phyloP scores from a whole-genome alignment of 2,329 filamentous ascomycete species.

The Arachnopeziza araneosa region DNA sequence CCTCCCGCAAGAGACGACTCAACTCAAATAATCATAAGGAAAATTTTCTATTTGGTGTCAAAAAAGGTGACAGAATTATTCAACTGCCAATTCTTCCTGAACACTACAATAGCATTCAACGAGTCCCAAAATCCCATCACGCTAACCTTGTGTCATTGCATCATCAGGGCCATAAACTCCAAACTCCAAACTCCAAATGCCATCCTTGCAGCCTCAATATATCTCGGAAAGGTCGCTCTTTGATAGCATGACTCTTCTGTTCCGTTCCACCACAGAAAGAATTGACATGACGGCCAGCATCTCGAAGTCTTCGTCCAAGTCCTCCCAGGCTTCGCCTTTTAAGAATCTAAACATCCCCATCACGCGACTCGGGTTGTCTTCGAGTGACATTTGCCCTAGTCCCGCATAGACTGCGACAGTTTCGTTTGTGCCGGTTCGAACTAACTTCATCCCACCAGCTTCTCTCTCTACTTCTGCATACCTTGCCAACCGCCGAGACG shows the following conservation, averaged over 20 bases:
- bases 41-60: not conserved
- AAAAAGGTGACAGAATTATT: not conserved
- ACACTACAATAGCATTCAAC: not conserved
- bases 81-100: not conserved
- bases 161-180: not conserved
- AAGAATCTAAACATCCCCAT: constrained; percentile 22
- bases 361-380: constrained; percentile 12
- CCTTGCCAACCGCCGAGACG: constrained; percentile 11
- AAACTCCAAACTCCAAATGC: not conserved
- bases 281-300: constrained; percentile 23
- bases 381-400: constrained; percentile 10
- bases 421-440: constrained; percentile 21
- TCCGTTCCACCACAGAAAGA: constrained; percentile 22
- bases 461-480: constrained; percentile 14
- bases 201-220: not conserved
- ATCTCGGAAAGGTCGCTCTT: not conserved
- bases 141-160: not conserved
- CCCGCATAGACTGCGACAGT: constrained; percentile 26
- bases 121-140: not conserved
- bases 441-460: constrained; percentile 19
- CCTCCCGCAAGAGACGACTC: too few relatives aligned
- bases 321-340: constrained; percentile 12
- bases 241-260: constrained; percentile 10
- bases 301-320: constrained; percentile 23
- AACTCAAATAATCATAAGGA: too few relatives aligned